These are phyloP conservation scores for Prunus padus DNA, from an alignment of 306 rosid species.

Conservation along the genomic window DNA sequence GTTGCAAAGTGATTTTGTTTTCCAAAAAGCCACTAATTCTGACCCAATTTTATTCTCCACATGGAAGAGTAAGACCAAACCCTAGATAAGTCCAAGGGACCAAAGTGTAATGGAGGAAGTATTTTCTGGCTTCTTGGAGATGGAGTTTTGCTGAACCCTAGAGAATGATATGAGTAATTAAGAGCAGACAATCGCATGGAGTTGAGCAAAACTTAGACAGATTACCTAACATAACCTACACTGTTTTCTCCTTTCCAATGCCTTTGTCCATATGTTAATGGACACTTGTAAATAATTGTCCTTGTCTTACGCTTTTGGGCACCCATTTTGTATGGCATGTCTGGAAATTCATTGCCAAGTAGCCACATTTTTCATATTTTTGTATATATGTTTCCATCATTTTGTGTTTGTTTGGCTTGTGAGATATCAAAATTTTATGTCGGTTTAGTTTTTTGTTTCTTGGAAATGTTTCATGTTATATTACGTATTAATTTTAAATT, in stretches of 20 bases:
- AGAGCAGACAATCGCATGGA: conserved; percentile 44
- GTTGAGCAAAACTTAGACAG: conserved; percentile 38
- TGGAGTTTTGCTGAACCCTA: conserved; percentile 54
- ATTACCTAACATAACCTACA: conserved; percentile 39
- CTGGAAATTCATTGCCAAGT: neutral
- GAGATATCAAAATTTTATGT: neutral
- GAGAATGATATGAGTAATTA: conserved; percentile 11
- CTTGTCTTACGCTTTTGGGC: conserved; percentile 16
- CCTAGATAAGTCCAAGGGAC: conserved; percentile 28
- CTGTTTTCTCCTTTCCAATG: conserved; percentile 39
- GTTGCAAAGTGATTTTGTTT: conserved; percentile 32
- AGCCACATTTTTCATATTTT: neutral
- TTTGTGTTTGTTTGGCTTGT: neutral
- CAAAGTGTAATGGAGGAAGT: conserved; percentile 32
- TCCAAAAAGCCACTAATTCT: conserved; percentile 26
- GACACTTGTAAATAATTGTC: conserved; percentile 38
- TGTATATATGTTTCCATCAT: neutral
- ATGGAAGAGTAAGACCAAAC: conserved; percentile 9
- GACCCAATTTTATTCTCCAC: conserved; percentile 23
- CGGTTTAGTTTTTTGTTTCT: neutral
- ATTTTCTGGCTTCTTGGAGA: conserved; percentile 52
- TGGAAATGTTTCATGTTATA: no score
- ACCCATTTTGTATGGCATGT: conserved; percentile 9
- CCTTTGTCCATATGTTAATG: conserved; percentile 45
- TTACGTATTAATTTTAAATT: no score